A percentile compares a stretch with the other conserved stretches of the same genome.
These are phyloP conservation scores for Xylaria sp. DNA, from an alignment of 2,329 filamentous ascomycete genomes.

Conservation along the genomic window DNA sequence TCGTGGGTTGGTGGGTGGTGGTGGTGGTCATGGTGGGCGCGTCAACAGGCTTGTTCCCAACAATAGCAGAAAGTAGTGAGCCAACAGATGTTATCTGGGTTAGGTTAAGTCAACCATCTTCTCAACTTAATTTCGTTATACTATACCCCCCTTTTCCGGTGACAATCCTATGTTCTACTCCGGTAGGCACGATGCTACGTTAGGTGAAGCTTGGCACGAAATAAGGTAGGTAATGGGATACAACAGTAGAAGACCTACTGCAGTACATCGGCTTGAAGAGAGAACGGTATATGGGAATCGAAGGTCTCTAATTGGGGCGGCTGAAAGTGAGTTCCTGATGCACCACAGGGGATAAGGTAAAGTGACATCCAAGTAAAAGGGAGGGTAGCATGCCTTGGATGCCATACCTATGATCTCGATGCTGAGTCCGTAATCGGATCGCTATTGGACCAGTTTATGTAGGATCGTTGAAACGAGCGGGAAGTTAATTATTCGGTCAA, in stretches of 20 bases:
- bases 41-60: not conserved
- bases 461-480: not conserved
- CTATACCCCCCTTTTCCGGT: not conserved
- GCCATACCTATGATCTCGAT: not conserved
- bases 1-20: too few relatives aligned
- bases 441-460: not conserved
- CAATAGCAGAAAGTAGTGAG: not conserved
- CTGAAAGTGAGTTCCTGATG: not conserved
- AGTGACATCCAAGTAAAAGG: not conserved
- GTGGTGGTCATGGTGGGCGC: not conserved
- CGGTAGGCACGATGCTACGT: not conserved
- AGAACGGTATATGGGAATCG: too few relatives aligned
- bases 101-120: not conserved
- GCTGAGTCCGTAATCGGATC: not conserved
- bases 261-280: too few relatives aligned
- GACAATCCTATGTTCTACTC: not conserved
- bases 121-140: not conserved
- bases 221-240: too few relatives aligned
- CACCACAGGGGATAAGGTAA: not conserved
- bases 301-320: too few relatives aligned
- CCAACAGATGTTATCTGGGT: not conserved
- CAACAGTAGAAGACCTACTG: too few relatives aligned
- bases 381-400: constrained; percentile 1
- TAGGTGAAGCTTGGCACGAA: not conserved
- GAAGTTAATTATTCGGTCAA: not conserved